phyloP scores from a whole-genome alignment of 345 rosid genomes.

The Citrus medica region DNA sequence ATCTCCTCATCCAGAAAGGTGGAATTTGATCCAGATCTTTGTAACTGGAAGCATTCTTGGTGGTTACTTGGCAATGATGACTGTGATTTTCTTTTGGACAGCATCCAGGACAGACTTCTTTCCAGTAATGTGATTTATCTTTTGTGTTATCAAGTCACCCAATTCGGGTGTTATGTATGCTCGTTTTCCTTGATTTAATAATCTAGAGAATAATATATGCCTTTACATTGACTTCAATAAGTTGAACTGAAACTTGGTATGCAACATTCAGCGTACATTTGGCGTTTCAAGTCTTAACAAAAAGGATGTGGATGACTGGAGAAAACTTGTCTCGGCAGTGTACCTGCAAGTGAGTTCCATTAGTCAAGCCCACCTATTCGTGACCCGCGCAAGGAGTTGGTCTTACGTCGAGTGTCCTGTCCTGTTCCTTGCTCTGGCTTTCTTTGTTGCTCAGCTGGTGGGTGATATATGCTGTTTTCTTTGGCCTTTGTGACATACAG shows the following conservation, averaged over 20 bases:
- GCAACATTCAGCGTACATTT: conserved; percentile 36
- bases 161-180: not conserved
- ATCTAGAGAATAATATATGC: not conserved
- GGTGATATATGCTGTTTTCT: not conserved
- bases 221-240: not conserved
- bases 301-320: conserved; percentile 22
- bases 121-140: conserved; percentile 31
- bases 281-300: conserved; percentile 51
- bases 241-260: not conserved
- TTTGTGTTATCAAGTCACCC: not conserved
- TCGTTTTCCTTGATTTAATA: not conserved
- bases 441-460: conserved; percentile 49
- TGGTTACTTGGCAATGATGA: conserved; percentile 63
- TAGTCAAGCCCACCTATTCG: conserved; percentile 67
- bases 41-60: conserved; percentile 53
- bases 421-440: conserved; percentile 40
- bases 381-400: conserved; percentile 56
- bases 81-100: conserved; percentile 65
- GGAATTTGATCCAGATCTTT: conserved; percentile 58
- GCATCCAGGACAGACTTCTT: conserved; percentile 53
- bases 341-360: conserved; percentile 66
- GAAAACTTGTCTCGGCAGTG: conserved; percentile 52
- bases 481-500: no score
- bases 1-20: conserved; percentile 60
- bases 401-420: conserved; percentile 56